Conservation (phyloP, 1,139 yeast species). For the Taphrina pruni region DNA sequence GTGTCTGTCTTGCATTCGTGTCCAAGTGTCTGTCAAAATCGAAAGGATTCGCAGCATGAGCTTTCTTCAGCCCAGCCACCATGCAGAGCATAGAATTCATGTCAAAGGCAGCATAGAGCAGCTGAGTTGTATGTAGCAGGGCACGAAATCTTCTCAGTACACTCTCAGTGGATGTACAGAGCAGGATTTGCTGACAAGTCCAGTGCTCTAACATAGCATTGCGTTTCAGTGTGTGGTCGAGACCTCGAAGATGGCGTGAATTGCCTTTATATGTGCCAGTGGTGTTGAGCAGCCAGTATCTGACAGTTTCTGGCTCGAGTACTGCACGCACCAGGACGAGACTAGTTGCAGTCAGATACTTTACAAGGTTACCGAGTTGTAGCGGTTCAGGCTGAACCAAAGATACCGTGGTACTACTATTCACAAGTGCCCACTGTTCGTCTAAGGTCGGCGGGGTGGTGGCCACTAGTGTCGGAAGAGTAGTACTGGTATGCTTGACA, state of each 20-base stretch:
- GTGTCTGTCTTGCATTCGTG: not conserved
- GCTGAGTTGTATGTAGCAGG: not conserved
- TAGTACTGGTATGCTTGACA: not conserved
- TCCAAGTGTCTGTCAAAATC: not conserved
- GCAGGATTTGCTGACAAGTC: not conserved
- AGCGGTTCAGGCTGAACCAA: not conserved
- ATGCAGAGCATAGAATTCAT: constrained; percentile 16
- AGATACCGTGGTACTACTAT: not conserved
- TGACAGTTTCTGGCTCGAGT: constrained; percentile 3
- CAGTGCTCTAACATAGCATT: constrained; percentile 11
- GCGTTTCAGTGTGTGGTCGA: constrained; percentile 1
- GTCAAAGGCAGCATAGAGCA: not conserved
- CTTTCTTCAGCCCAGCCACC: not conserved
- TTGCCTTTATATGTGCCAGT: not conserved
- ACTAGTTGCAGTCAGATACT: constrained; percentile 1
- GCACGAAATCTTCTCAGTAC: not conserved
- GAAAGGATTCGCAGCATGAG: not conserved
- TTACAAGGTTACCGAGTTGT: not conserved
- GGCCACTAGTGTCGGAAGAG: not conserved
- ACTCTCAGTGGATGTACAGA: not conserved
- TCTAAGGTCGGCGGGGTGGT: not conserved
- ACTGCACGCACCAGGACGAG: not conserved
- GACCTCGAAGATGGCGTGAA: constrained; percentile 1
- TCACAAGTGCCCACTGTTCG: not conserved
- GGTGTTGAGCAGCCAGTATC: constrained; percentile 5